Evolutionary conservation across 495 filamentous ascomycete genomes (phyloP).

Genomic region (Glonium stellatum): DNA sequence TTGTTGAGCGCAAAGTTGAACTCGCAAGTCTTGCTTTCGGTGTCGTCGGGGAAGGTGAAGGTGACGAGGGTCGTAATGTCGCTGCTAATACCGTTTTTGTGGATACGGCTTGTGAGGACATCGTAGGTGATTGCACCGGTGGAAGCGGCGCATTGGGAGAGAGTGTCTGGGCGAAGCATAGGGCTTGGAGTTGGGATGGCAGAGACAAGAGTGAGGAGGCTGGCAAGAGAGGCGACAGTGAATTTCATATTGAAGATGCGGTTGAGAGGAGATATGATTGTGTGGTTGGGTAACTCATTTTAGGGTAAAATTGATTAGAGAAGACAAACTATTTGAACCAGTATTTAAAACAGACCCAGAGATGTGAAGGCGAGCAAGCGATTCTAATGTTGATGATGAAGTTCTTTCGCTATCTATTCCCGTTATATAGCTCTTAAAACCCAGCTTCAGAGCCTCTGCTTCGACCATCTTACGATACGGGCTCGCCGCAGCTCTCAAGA

Average conservation of each 20-base stretch:
- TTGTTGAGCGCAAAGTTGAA: conserved; percentile 5
- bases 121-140: conserved; percentile 6
- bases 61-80: conserved; percentile 8
- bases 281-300: neutral
- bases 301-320: neutral
- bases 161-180: neutral
- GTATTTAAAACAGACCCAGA: neutral
- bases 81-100: neutral
- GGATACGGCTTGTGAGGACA: neutral
- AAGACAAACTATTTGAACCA: neutral
- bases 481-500: neutral
- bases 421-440: neutral
- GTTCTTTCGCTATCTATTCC: neutral
- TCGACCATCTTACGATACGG: too few species aligned
- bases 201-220: neutral
- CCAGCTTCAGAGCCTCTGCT: neutral
- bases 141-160: conserved; percentile 1
- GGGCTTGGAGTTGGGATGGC: neutral
- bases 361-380: neutral
- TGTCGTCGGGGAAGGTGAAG: conserved; percentile 1
- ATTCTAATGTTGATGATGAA: neutral
- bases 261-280: neutral
- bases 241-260: conserved; percentile 5
- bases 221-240: conserved; percentile 1
- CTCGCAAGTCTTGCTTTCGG: conserved; percentile 6